Evolutionary conservation across 1,284 basidiomycete genomes (phyloP).

Genomic region (Sporisorium sorghi): DNA sequence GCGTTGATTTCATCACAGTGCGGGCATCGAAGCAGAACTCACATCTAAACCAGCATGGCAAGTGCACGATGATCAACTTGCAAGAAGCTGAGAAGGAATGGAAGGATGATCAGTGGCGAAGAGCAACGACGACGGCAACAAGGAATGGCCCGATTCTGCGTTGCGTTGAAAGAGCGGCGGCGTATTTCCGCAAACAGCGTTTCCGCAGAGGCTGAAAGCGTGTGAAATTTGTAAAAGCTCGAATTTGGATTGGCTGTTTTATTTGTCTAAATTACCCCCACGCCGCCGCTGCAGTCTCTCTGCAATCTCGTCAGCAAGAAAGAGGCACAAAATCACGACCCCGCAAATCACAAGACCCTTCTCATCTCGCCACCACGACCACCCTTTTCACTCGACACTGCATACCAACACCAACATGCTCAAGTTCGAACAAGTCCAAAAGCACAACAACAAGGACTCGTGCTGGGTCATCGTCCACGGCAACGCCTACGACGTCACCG

Average conservation of each 20-base stretch:
- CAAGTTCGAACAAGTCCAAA: constrained; percentile 74
- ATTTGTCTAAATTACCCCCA: constrained; percentile 3
- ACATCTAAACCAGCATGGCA: too few relatives aligned
- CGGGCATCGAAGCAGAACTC: too few relatives aligned
- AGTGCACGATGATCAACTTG: neutral
- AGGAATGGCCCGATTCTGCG: neutral
- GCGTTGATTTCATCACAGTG: too few relatives aligned
- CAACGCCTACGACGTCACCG: constrained; percentile 81
- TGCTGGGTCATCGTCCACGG: constrained; percentile 91
- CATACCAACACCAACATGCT: constrained; percentile 27
- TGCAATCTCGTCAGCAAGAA: neutral
- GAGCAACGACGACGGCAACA: neutral
- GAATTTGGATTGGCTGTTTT: constrained; percentile 9
- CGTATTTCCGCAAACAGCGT: constrained; percentile 31
- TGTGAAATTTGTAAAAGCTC: constrained; percentile 5
- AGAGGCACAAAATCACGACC: neutral
- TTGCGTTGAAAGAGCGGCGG: neutral
- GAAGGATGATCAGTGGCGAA: neutral
- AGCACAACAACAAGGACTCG: constrained; percentile 78
- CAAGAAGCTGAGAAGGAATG: neutral
- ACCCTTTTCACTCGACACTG: too few relatives aligned
- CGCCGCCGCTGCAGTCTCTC: neutral
- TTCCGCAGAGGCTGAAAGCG: too few relatives aligned
- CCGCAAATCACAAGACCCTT: neutral
- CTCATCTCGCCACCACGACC: neutral